A percentile compares a stretch with the other conserved stretches of the same genome.
Evolutionary conservation across 306 rosid species (phyloP).

Genomic region (Lathyrus oleraceus): DNA sequence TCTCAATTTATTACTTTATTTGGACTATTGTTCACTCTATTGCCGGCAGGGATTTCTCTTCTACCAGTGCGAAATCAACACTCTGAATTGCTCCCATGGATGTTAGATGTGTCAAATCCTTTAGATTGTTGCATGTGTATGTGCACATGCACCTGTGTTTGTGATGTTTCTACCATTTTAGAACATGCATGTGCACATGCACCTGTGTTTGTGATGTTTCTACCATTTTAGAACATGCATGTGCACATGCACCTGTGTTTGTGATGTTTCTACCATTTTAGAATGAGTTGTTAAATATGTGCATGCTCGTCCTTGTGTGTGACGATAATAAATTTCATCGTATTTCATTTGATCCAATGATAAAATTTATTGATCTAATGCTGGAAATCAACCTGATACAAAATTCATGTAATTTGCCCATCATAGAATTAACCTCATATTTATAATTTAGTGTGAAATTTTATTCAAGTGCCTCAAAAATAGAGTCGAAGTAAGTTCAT

Average conservation of each 20-base stretch:
- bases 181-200: background rate
- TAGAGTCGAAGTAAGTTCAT: too few species aligned
- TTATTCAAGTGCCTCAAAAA: too few species aligned
- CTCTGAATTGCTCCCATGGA: slow-evolving; percentile 13
- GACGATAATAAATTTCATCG: background rate
- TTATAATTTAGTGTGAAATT: too few species aligned
- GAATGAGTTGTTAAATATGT: background rate
- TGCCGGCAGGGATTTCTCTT: slow-evolving; percentile 16
- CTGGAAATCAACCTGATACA: too few species aligned
- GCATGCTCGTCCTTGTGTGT: background rate
- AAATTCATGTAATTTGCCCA: too few species aligned
- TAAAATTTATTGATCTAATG: too few species aligned
- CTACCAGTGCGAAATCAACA: background rate
- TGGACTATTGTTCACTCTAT: background rate
- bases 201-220: background rate
- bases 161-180: background rate
- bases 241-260: background rate
- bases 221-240: background rate
- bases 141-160: background rate
- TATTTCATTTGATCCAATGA: too few species aligned
- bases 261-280: background rate
- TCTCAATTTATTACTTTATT: background rate
- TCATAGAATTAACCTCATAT: too few species aligned
- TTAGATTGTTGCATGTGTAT: background rate
- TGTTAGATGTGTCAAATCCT: slow-evolving; percentile 4